Percentiles rank a stretch among this genome's conserved stretches.
Conservation (phyloP, 192 early-diverging fungal species). For the Dissophora ornata region DNA sequence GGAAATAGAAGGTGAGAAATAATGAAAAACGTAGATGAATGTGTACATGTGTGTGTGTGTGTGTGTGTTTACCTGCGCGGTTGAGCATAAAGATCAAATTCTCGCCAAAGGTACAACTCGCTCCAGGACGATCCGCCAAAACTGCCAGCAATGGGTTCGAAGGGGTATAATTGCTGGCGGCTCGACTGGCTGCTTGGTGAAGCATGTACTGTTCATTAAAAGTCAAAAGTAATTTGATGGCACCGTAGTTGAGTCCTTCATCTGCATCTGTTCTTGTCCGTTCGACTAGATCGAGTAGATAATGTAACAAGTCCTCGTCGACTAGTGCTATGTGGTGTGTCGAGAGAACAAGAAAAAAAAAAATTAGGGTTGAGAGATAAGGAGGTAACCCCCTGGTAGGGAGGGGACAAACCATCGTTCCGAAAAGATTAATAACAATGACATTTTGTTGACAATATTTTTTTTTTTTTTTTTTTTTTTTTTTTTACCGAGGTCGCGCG, state of each 20-base stretch:
- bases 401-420: no score
- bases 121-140: constrained; percentile 61
- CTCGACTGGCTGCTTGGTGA: constrained; percentile 54
- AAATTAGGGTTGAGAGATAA: no score
- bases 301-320: constrained; percentile 58
- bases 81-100: constrained; percentile 95
- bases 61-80: constrained; percentile 70
- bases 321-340: constrained; percentile 54
- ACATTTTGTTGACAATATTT: no score
- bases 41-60: not conserved
- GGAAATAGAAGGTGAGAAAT: not conserved
- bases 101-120: constrained; percentile 84
- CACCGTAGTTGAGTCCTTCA: constrained; percentile 65
- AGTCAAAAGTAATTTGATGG: constrained; percentile 66
- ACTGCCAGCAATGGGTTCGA: constrained; percentile 64
- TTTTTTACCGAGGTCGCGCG: constrained; percentile 64
- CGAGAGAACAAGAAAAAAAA: no score
- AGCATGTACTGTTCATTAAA: constrained; percentile 79
- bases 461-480: no score
- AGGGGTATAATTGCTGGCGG: constrained; percentile 22
- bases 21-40: not conserved
- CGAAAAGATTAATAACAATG: no score
- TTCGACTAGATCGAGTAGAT: constrained; percentile 70
- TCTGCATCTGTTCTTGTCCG: constrained; percentile 63
- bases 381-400: not conserved